Evolutionary conservation across 2,329 filamentous ascomycete genomes (phyloP).

Genomic region (Chaetomium globosum): DNA sequence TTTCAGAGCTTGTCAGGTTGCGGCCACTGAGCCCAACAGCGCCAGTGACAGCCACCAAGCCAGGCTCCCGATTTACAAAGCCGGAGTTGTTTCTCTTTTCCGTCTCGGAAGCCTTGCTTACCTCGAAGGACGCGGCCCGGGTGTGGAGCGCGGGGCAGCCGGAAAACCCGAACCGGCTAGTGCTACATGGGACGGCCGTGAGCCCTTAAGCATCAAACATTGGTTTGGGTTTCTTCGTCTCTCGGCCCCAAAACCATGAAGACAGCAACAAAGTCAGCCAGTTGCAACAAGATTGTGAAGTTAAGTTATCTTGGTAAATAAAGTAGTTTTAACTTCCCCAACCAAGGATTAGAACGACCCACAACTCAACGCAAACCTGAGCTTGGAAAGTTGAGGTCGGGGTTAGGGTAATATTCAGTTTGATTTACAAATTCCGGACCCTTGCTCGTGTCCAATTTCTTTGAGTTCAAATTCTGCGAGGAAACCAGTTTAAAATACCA

Average conservation of each 20-base stretch:
- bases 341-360: background rate
- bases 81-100: background rate
- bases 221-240: background rate
- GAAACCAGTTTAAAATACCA: background rate
- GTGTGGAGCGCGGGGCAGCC: background rate
- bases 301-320: background rate
- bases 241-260: background rate
- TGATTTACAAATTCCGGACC: too few species aligned
- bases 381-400: background rate
- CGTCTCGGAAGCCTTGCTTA: background rate
- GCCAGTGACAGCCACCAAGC: background rate
- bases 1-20: background rate
- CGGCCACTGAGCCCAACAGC: background rate
- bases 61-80: background rate
- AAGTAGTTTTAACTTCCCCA: too few species aligned
- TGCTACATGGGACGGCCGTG: background rate
- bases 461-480: background rate
- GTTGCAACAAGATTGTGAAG: too few species aligned
- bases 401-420: background rate
- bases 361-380: background rate
- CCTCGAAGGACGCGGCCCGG: background rate
- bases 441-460: too few species aligned
- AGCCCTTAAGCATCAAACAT: background rate
- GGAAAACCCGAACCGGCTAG: slow-evolving; percentile 1
- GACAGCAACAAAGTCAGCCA: background rate